Evolutionary conservation across 2,329 filamentous ascomycete species (phyloP).

Genomic region (Paraconiothyrium brasiliense): DNA sequence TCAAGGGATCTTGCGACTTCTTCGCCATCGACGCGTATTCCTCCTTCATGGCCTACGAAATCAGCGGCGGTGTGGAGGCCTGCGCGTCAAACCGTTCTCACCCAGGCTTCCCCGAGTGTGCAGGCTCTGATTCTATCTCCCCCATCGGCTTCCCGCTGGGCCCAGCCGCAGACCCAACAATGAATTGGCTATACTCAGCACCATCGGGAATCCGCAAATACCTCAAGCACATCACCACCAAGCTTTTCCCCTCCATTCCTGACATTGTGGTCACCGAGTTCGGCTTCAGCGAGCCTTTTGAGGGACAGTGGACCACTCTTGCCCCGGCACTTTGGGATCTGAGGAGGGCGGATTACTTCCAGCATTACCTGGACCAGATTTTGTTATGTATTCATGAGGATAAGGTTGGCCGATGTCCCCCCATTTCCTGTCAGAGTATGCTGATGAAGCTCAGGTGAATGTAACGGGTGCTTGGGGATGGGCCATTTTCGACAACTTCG

Average conservation of each 20-base stretch:
- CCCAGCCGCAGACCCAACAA: conserved; percentile 54
- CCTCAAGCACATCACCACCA: conserved; percentile 54
- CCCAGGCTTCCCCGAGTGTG: conserved; percentile 55
- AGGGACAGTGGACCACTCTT: conserved; percentile 40
- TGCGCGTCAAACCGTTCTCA: conserved; percentile 54
- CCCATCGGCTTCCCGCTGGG: conserved; percentile 57
- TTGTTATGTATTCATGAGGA: conserved; percentile 49
- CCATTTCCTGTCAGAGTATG: not conserved
- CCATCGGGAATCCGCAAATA: conserved; percentile 53
- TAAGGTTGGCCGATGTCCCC: conserved; percentile 15
- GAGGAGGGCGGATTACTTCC: conserved; percentile 53
- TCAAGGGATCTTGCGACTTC: conserved; percentile 57
- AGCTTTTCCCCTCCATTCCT: conserved; percentile 54
- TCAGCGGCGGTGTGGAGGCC: conserved; percentile 46
- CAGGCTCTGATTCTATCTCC: conserved; percentile 41
- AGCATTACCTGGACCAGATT: conserved; percentile 55
- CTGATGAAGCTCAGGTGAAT: conserved; percentile 37
- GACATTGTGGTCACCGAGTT: conserved; percentile 56
- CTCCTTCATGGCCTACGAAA: conserved; percentile 42
- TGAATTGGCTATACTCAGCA: conserved; percentile 54
- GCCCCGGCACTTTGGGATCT: conserved; percentile 53
- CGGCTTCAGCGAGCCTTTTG: conserved; percentile 55
- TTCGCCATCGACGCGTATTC: conserved; percentile 54
- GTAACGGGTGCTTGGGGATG: conserved; percentile 55
- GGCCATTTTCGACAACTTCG: conserved; percentile 55